Conservation (phyloP, 345 rosid genomes). For the Zanthoxylum bungeanum region DNA sequence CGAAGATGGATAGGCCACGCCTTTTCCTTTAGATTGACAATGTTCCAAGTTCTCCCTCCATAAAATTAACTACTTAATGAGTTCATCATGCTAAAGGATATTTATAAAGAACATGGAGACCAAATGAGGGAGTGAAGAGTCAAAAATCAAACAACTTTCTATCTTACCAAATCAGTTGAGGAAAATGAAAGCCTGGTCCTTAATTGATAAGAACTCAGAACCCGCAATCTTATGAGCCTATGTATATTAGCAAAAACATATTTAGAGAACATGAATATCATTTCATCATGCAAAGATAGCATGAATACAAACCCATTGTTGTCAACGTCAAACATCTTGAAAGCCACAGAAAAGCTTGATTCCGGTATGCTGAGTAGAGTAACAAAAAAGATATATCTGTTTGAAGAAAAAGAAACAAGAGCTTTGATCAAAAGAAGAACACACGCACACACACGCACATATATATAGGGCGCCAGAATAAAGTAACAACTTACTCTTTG, state of each 20-base stretch:
- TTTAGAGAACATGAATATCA: constrained; percentile 6
- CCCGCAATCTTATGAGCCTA: background rate
- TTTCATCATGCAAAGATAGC: background rate
- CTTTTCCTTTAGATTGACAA: background rate
- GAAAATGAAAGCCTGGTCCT: background rate
- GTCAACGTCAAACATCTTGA: constrained; percentile 89
- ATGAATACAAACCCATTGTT: constrained; percentile 63
- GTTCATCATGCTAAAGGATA: background rate
- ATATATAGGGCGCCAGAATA: background rate
- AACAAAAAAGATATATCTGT: constrained; percentile 90
- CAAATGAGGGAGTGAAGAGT: background rate
- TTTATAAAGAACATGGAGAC: background rate
- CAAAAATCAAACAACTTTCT: background rate
- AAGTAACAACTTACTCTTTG: constrained; percentile 66
- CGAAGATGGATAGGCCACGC: background rate
- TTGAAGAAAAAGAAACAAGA: constrained; percentile 14
- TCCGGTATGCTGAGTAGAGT: constrained; percentile 91
- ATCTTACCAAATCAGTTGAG: background rate
- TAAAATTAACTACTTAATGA: background rate
- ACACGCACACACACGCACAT: background rate
- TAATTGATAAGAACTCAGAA: background rate
- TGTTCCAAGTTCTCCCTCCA: background rate
- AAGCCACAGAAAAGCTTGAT: constrained; percentile 75
- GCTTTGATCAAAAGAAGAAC: constrained; percentile 5
- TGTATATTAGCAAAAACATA: background rate